Evolutionary conservation across 805 yeast species (phyloP).

Genomic region (Sugiyamaella boreocaroliniensis): DNA sequence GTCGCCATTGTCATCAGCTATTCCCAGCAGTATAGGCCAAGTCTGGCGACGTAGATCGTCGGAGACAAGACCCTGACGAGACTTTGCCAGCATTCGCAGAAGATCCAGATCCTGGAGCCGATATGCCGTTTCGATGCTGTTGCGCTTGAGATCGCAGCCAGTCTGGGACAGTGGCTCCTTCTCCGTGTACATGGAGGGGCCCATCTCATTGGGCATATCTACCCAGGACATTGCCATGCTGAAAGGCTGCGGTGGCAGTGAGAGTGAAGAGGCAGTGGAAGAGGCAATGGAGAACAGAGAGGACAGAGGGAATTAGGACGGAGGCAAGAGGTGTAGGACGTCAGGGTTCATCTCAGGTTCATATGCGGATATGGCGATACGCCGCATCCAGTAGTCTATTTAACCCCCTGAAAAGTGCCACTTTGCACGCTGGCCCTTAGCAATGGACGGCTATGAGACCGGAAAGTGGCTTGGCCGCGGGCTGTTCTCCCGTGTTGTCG

Average conservation of each 20-base stretch:
- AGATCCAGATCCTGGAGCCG: constrained; percentile 27
- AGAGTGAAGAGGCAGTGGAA: too few relatives aligned
- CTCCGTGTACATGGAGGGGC: constrained; percentile 39
- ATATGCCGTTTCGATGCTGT: constrained; percentile 36
- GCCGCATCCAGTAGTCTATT: too few relatives aligned
- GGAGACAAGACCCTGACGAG: constrained; percentile 44
- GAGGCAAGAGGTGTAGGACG: too few relatives aligned
- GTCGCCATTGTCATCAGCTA: constrained; percentile 11
- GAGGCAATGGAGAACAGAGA: too few relatives aligned
- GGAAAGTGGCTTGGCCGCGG: constrained; percentile 37
- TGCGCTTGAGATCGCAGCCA: constrained; percentile 27
- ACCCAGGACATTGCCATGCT: constrained; percentile 40
- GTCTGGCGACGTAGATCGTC: constrained; percentile 36
- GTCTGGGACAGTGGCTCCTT: constrained; percentile 39
- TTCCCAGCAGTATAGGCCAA: constrained; percentile 48
- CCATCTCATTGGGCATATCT: constrained; percentile 41
- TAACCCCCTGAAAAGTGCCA: background rate
- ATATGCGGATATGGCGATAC: background rate
- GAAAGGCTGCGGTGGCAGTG: background rate
- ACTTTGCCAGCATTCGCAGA: constrained; percentile 34
- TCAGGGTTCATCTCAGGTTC: background rate
- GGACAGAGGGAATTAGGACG: too few relatives aligned
- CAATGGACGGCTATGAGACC: constrained; percentile 8
- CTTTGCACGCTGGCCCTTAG: too few relatives aligned
- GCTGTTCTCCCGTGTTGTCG: constrained; percentile 38